Percentiles rank a stretch among this genome's conserved stretches.
Conservation (phyloP, 768 basidiomycete species). For the Boletus sp. region DNA sequence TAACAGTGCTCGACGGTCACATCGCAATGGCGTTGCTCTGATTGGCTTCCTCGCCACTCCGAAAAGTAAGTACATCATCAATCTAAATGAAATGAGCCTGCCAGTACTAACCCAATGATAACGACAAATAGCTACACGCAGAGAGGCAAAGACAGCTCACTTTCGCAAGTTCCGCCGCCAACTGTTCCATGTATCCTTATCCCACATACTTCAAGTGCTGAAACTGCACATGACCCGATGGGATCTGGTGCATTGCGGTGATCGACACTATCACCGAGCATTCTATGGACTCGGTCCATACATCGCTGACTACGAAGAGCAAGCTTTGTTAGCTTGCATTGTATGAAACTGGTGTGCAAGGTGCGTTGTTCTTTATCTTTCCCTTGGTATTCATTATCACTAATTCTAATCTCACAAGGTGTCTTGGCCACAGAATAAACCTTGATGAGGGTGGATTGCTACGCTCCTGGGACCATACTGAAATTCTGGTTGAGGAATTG, state of each 20-base stretch:
- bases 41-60: conserved; percentile 3
- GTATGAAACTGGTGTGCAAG: not conserved
- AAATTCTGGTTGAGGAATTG: not conserved
- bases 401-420: not conserved
- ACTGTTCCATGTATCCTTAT: not conserved
- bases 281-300: not conserved
- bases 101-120: too few relatives aligned
- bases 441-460: not conserved
- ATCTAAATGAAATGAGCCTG: not conserved
- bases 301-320: not conserved
- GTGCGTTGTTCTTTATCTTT: not conserved
- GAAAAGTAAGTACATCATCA: conserved; percentile 1
- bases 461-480: not conserved
- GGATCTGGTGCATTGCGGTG: not conserved
- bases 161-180: not conserved
- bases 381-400: not conserved
- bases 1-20: not conserved
- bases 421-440: not conserved
- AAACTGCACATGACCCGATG: not conserved
- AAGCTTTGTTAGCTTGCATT: not conserved
- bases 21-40: not conserved
- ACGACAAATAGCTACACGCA: not conserved
- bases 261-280: not conserved
- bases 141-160: not conserved
- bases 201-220: not conserved